Evolutionary conservation across 495 filamentous ascomycete species (phyloP), one percentile per base, ranked within the genome.

Genomic region (Sporormia fimetaria): DNA sequence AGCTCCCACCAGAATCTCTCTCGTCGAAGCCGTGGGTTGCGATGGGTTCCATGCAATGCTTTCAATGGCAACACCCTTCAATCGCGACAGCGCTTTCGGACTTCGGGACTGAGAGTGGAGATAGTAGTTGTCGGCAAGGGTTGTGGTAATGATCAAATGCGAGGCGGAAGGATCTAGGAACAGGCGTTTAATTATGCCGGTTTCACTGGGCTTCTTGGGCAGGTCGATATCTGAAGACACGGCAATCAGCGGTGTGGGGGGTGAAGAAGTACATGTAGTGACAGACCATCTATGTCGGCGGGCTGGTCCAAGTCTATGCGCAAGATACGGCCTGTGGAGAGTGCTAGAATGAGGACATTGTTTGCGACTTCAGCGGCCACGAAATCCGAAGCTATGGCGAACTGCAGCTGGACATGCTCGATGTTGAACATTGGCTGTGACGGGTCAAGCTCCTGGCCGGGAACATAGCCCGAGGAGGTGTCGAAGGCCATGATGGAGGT

Each of bases 161-260:
- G 86, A 94, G 18, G 92, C 88, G 6, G 87, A 90, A 3, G 90
- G 92, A 55, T 98, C 90, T 40, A 98, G 78, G 63, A 98, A 98
- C 75, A 96, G 82, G 61, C 80, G 81, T 34, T 83, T 81, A 54
- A 98, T 96, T 17, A 92, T 68, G 44, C 90, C 90, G 31, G 84
- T 71, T 58, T 96, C 90, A 17, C 85, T 77, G 20, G 81, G 73
- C 54, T 88, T 92, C 65, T 90, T 93, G 20, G 92, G 92, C 21
- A 98, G 79, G 58, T 96, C 92, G 57, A 96, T 94, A 63, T 98
- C 88, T 93, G 46, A 41, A 28, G 38, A 27, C 29, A 21, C 1
- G 15, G 23, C 40, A 20, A 39, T 22, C 18, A 17, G 15, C 14
- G 33, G 2, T 18, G 29, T 16, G 32, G n/a, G 26, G 27, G 18